phyloP scores from a whole-genome alignment of 2,329 filamentous ascomycete genomes.

The Fusarium staphyleae region DNA sequence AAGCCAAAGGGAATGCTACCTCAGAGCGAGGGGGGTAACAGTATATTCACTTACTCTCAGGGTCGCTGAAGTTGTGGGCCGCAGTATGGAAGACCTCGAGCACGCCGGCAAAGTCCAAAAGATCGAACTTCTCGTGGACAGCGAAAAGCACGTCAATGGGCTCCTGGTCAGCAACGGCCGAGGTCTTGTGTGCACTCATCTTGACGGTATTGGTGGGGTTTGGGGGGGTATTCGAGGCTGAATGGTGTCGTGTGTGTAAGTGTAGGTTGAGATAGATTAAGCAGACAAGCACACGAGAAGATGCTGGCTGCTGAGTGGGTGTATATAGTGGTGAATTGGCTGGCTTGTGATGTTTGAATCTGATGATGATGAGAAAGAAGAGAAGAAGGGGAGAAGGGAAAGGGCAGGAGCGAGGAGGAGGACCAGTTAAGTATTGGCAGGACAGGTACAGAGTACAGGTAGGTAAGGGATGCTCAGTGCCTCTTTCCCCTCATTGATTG shows the following conservation, averaged over 20 bases:
- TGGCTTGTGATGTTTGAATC: constrained; percentile 7
- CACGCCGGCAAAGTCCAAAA: constrained; percentile 65
- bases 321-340: constrained; percentile 27
- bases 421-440: constrained; percentile 32
- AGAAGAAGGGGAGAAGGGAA: constrained; percentile 34
- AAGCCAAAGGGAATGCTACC: constrained; percentile 10
- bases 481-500: constrained; percentile 33
- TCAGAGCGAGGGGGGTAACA: constrained; percentile 11
- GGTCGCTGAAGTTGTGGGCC: constrained; percentile 61
- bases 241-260: constrained; percentile 26
- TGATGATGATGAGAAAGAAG: constrained; percentile 35
- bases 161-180: constrained; percentile 64
- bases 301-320: constrained; percentile 23
- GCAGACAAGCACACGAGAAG: constrained; percentile 25
- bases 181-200: constrained; percentile 65
- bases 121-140: constrained; percentile 66
- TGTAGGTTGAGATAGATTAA: constrained; percentile 17
- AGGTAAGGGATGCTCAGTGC: constrained; percentile 24
- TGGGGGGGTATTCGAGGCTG: constrained; percentile 32
- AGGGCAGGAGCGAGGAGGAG: constrained; percentile 34
- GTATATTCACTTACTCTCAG: constrained; percentile 51
- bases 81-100: constrained; percentile 60
- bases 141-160: constrained; percentile 67
- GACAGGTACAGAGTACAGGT: no score
- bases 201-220: constrained; percentile 47